A percentile compares a stretch with the other conserved stretches of the same genome.
Evolutionary conservation across 306 rosid species (phyloP).

Genomic region (Rosa rugosa): DNA sequence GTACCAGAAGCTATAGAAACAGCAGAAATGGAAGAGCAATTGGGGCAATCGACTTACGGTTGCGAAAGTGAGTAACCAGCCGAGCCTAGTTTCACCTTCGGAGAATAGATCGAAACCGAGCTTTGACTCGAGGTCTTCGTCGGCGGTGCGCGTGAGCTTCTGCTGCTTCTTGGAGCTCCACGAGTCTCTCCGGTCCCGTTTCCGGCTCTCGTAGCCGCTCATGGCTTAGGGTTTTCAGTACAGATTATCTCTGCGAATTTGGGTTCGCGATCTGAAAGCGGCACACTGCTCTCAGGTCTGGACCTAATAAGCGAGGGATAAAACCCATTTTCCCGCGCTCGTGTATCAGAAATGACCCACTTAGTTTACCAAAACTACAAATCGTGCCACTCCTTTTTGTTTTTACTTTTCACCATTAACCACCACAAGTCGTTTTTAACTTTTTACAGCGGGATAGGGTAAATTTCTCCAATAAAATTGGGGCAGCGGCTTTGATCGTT

Average conservation of each 20-base stretch:
- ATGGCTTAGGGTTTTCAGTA: slow-evolving; percentile 26
- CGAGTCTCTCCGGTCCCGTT: slow-evolving; percentile 48
- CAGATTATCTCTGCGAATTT: neutral
- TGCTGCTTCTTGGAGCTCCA: slow-evolving; percentile 65
- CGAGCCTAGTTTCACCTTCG: slow-evolving; percentile 86
- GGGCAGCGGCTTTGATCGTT: neutral
- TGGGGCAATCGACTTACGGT: slow-evolving; percentile 49
- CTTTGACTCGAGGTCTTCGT: slow-evolving; percentile 82
- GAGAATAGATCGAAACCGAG: slow-evolving; percentile 79
- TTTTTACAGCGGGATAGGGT: neutral
- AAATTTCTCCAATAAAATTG: neutral
- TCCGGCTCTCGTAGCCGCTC: slow-evolving; percentile 49
- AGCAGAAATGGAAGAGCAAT: slow-evolving; percentile 8
- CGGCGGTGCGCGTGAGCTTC: slow-evolving; percentile 67
- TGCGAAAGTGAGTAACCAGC: slow-evolving; percentile 81
- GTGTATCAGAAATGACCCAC: neutral
- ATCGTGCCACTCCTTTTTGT: neutral
- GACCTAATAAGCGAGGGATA: slow-evolving; percentile 2
- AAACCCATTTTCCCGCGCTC: neutral
- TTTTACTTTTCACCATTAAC: neutral
- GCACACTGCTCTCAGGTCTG: neutral
- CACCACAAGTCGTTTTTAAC: neutral
- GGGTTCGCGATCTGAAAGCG: neutral
- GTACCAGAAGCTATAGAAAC: neutral
- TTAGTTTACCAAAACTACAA: neutral